Evolutionary conservation across 176 grass and related monocot species (phyloP).

Genomic region (Avena sativa): DNA sequence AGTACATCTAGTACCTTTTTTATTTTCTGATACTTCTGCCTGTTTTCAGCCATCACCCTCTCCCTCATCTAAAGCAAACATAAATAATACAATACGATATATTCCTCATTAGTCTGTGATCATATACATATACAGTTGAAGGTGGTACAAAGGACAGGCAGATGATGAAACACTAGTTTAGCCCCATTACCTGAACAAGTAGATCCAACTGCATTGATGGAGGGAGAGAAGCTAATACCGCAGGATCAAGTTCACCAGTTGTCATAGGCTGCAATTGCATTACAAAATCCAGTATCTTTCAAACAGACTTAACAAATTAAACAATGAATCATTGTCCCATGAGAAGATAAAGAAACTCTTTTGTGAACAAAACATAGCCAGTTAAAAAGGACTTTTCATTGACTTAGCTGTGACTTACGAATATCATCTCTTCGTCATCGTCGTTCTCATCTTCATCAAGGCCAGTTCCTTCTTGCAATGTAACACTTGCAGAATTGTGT

Average conservation of each 20-base stretch:
- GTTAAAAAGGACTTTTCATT: not conserved
- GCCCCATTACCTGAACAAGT: constrained; percentile 81
- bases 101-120: constrained; percentile 20
- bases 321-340: not conserved
- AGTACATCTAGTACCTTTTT: constrained; percentile 67
- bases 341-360: constrained; percentile 10
- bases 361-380: constrained; percentile 33
- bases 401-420: constrained; percentile 54
- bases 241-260: constrained; percentile 78
- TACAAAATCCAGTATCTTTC: constrained; percentile 34
- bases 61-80: constrained; percentile 87
- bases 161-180: constrained; percentile 16
- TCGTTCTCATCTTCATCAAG: constrained; percentile 67
- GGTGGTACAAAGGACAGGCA: constrained; percentile 14
- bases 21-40: constrained; percentile 97
- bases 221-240: constrained; percentile 92
- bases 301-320: constrained; percentile 9
- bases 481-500: constrained; percentile 39
- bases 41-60: constrained; percentile 97
- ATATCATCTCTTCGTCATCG: constrained; percentile 79
- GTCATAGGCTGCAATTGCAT: constrained; percentile 68
- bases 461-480: constrained; percentile 53
- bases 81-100: constrained; percentile 34
- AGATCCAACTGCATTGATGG: constrained; percentile 99
- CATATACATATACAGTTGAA: constrained; percentile 29